phyloP scores from a whole-genome alignment of 805 yeast species.

The Candida michaelii region DNA sequence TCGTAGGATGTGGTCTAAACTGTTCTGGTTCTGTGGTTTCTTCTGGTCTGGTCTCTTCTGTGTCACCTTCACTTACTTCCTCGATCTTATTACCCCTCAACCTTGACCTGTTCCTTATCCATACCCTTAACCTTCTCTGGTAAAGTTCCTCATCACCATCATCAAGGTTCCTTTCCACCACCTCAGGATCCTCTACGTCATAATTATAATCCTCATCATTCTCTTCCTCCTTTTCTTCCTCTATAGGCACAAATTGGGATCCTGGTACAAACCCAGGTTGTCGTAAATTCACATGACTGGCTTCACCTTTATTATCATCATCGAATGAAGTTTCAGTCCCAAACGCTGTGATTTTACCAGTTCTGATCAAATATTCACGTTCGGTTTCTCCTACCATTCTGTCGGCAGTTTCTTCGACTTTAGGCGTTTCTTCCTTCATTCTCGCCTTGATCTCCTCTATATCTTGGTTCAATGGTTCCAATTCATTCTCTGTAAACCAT shows the following conservation, averaged over 20 bases:
- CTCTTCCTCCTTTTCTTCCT: slow-evolving; percentile 18
- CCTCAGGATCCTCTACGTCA: slow-evolving; percentile 19
- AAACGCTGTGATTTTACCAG: slow-evolving; percentile 93
- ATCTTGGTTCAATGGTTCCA: slow-evolving; percentile 57
- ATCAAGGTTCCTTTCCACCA: slow-evolving; percentile 49
- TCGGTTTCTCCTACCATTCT: slow-evolving; percentile 72
- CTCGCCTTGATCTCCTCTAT: slow-evolving; percentile 49
- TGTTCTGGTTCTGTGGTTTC: slow-evolving; percentile 50
- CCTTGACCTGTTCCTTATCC: slow-evolving; percentile 56
- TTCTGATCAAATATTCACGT: slow-evolving; percentile 77
- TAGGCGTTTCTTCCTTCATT: slow-evolving; percentile 29
- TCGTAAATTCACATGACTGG: slow-evolving; percentile 45
- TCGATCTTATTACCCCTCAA: slow-evolving; percentile 27
- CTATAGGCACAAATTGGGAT: slow-evolving; percentile 7
- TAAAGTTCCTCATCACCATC: slow-evolving; percentile 79
- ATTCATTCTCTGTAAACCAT: slow-evolving; percentile 48
- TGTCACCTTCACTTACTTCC: slow-evolving; percentile 24
- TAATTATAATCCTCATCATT: slow-evolving; percentile 21
- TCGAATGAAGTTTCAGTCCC: slow-evolving; percentile 66
- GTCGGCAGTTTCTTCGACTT: slow-evolving; percentile 20
- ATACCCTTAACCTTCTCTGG: slow-evolving; percentile 55
- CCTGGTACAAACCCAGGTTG: slow-evolving; percentile 47
- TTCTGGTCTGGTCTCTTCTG: not conserved
- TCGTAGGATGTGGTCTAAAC: slow-evolving; percentile 72
- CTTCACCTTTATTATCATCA: slow-evolving; percentile 29